Base-by-base conservation (phyloP, 768 basidiomycete species). In the Boletus barrowsii region DNA sequence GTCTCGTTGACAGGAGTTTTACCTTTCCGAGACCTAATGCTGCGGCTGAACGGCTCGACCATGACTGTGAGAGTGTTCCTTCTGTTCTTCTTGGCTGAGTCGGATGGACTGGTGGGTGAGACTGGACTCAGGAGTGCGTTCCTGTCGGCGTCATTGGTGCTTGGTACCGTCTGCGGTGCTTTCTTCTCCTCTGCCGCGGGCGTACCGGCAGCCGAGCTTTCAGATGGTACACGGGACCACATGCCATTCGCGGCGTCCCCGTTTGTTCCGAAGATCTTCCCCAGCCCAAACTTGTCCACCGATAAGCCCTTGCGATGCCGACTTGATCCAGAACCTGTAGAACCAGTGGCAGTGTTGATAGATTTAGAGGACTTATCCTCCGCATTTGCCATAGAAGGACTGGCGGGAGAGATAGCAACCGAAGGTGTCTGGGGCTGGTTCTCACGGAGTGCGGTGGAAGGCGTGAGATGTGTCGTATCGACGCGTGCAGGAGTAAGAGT, bases 1-100 rank as follows among this genome's bases (percentile, higher is more conserved):
- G 64, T 67, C 24, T 65, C 70, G 3, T 59, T 63, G 29, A 68
- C 65, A 3, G 68, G 71, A 1, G 69, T 72, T 39, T 72, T 72
- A 54, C 67, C 66, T 57, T 69, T 73, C 49, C 68, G 67, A 11
- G 69, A 64, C 56, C 72, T 75, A 59, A 75, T 69, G 15, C 53
- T 75, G 40, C 83, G 78, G 51, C 77, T 79, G 58, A 93, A 74
- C 8, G 89, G 88, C 65, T 90, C 88, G 2, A 90, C 88, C 83
- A 93, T 90, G 39, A 94, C 82, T 0, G 87, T 92, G 57, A 97
- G 77, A 0, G 93, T 95, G 70, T 90, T 93, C 62, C 92, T 73
- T 64, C 87, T 77, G 57, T 73, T 77, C 70, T 84, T 84, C 76
- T 83, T 91, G 37, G 72, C 73, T 20, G 64, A 61, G 9, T 64